phyloP scores from a whole-genome alignment of 108 stramenopile genomes.

The Fragilariopsis cylindrus region DNA sequence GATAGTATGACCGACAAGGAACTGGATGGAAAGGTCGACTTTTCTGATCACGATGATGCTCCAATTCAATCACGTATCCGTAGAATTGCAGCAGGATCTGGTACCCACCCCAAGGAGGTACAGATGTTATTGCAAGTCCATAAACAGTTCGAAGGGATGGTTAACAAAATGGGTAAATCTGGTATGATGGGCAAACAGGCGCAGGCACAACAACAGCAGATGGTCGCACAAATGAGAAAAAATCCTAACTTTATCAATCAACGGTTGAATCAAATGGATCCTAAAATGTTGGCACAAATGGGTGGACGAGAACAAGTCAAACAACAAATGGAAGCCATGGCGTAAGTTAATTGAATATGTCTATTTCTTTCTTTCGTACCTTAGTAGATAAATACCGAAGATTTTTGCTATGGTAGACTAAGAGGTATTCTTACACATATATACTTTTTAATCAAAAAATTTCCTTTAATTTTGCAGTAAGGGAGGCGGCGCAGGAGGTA shows the following conservation, averaged over 20 bases:
- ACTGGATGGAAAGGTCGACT: slow-evolving; percentile 90
- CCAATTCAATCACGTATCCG: slow-evolving; percentile 60
- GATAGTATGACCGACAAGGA: slow-evolving; percentile 95
- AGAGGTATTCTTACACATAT: too few species aligned
- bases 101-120: slow-evolving; percentile 87
- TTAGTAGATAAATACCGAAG: too few species aligned
- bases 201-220: slow-evolving; percentile 67
- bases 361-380: slow-evolving; percentile 10
- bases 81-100: slow-evolving; percentile 92
- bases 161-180: slow-evolving; percentile 91
- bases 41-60: slow-evolving; percentile 56
- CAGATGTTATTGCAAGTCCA: slow-evolving; percentile 81
- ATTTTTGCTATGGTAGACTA: too few species aligned
- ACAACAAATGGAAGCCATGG: slow-evolving; percentile 70
- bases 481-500: slow-evolving; percentile 45
- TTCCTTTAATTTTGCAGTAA: not conserved
- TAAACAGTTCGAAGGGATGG: slow-evolving; percentile 91
- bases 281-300: slow-evolving; percentile 83
- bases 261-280: slow-evolving; percentile 86
- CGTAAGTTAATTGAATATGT: slow-evolving; percentile 19
- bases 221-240: slow-evolving; percentile 80
- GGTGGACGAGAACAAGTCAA: slow-evolving; percentile 59
- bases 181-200: slow-evolving; percentile 86
- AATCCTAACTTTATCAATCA: slow-evolving; percentile 82
- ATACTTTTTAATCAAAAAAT: too few species aligned